phyloP scores from a whole-genome alignment of 2,329 filamentous ascomycete species.

The Aspergillus pseudoglaucus region DNA sequence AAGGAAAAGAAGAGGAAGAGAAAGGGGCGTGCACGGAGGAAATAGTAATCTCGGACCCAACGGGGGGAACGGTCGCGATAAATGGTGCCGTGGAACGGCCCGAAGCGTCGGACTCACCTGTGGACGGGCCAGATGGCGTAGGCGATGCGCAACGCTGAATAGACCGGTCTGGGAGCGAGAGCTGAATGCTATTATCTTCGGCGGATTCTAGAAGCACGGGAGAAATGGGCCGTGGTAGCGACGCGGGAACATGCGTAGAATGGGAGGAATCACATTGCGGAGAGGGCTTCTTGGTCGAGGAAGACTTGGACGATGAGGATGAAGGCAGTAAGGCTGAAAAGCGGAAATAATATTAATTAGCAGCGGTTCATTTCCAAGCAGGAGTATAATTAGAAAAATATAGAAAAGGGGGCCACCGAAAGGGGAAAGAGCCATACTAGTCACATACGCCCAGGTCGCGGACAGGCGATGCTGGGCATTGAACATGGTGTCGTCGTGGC shows the following conservation, averaged over 20 bases:
- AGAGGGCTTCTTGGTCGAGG: slow-evolving; percentile 24
- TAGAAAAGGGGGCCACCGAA: slow-evolving; percentile 4
- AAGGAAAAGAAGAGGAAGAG: slow-evolving; percentile 1
- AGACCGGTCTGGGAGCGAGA: neutral
- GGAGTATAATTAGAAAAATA: slow-evolving; percentile 7
- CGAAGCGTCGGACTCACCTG: slow-evolving; percentile 32
- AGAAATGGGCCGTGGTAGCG: slow-evolving; percentile 20
- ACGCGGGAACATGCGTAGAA: slow-evolving; percentile 18
- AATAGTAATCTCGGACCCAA: slow-evolving; percentile 12
- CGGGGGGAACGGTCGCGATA: slow-evolving; percentile 8
- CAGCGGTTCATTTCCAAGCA: neutral
- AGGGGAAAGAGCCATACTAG: slow-evolving; percentile 25
- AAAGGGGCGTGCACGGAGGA: slow-evolving; percentile 7
- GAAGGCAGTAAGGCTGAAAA: slow-evolving; percentile 17
- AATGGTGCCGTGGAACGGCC: slow-evolving; percentile 21
- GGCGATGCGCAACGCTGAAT: slow-evolving; percentile 1
- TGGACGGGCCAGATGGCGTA: slow-evolving; percentile 14
- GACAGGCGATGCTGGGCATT: slow-evolving; percentile 32
- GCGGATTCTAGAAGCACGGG: slow-evolving; percentile 12
- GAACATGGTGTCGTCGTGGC: slow-evolving; percentile 34
- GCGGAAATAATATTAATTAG: neutral
- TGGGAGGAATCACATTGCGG: slow-evolving; percentile 29
- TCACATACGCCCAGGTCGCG: slow-evolving; percentile 29
- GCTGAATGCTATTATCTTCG: slow-evolving; percentile 1
- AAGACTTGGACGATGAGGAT: slow-evolving; percentile 20